Evolutionary conservation across 2,329 filamentous ascomycete species (phyloP), one percentile per base, ranked within the genome.

Genomic region (Epichloe typhina): DNA sequence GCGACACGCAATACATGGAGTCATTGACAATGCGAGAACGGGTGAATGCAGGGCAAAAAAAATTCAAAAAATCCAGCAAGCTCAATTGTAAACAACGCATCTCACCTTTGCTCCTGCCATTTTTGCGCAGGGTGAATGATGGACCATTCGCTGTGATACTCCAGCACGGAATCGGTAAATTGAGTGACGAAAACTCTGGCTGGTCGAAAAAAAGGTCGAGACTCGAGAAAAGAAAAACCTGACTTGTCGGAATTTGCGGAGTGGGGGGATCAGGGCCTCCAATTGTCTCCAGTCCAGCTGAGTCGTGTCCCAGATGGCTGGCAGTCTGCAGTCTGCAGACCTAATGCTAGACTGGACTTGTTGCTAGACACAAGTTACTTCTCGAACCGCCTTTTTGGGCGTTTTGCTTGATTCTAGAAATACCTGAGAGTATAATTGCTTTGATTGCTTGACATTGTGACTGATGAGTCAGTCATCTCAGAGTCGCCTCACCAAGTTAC

Each of bases 51-150:
- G 4, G 8, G 7, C 6, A 26, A 23, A 38, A 6, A 38, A 26
- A 11, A 4, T 8, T 17, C 23, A 39, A 19, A 7, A 44, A 9
- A n/a, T 9, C 2, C 31, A 31, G 21, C 26, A 33, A 23, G 21
- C 21, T 11, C 5, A 15, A 21, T 9, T 19, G 26, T 21, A 7
- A 37, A 12, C 26, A 23, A 37, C 8, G 17, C 33, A 15, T 33
- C 46, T 42, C 46, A 57, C 57, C 56, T 58, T 59, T 52, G 52
- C 51, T 53, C 53, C 54, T 40, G 57, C 55, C 57, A 59, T 59
- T 41, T 36, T 33, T 46, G 40, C 41, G 9, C 47, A 43, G 41
- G 43, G 39, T 45, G 26, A 17, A 31, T 49, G 39, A 45, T 42
- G 43, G 35, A 38, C 41, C 26, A 38, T 15, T 45, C 33, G 48